Evolutionary conservation across 1,139 yeast genomes (phyloP).

Genomic region (Protomyces pachydermus): DNA sequence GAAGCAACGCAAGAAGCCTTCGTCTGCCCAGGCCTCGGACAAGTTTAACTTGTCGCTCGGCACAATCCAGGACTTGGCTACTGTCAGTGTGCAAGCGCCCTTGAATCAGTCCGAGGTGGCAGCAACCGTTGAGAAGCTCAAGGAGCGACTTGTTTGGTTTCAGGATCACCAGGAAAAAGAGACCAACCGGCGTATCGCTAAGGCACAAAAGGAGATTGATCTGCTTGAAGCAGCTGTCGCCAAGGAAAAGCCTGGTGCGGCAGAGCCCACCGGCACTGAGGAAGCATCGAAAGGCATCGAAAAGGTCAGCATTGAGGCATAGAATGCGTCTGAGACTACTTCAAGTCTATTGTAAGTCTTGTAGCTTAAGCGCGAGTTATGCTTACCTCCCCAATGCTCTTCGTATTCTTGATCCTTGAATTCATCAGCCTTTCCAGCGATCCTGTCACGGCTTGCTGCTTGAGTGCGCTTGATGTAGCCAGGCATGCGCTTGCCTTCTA

Average conservation of each 20-base stretch:
- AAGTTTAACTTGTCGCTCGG: conserved; percentile 77
- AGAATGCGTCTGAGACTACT: neutral
- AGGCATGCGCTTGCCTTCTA: conserved; percentile 20
- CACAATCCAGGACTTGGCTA: conserved; percentile 69
- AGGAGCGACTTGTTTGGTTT: conserved; percentile 67
- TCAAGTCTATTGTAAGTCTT: too few species aligned
- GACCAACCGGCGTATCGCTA: conserved; percentile 49
- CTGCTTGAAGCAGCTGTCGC: conserved; percentile 28
- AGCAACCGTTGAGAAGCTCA: conserved; percentile 60
- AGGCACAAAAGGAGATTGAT: conserved; percentile 35
- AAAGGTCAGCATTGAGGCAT: neutral
- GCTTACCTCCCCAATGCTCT: conserved; percentile 31
- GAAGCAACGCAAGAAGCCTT: conserved; percentile 44
- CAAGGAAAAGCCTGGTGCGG: neutral
- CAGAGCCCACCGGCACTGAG: neutral
- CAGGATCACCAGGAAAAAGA: conserved; percentile 73
- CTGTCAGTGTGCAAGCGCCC: conserved; percentile 77
- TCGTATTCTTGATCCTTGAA: conserved; percentile 30
- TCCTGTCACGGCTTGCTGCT: conserved; percentile 17
- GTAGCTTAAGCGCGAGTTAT: neutral
- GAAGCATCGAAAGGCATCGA: neutral
- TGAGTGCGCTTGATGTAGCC: conserved; percentile 11
- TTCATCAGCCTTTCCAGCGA: conserved; percentile 23
- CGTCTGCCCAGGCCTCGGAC: conserved; percentile 35
- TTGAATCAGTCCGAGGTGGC: conserved; percentile 68